phyloP scores from a whole-genome alignment of 331 rosid genomes.

The Quercus tomentella region DNA sequence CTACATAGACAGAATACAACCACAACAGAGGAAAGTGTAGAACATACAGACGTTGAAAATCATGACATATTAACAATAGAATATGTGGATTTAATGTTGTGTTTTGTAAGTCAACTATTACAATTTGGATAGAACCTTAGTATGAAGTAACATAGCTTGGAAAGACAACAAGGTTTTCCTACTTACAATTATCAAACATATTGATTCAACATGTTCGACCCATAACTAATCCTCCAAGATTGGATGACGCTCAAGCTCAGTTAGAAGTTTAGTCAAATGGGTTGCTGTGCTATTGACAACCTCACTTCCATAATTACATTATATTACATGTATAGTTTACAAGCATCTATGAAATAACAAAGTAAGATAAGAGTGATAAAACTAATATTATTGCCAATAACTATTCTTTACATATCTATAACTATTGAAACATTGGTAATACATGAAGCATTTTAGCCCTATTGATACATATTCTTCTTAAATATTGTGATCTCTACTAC shows the following conservation, averaged over 20 bases:
- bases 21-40: background rate
- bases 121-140: background rate
- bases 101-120: background rate
- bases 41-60: background rate
- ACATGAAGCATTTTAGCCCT: too few species aligned
- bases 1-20: background rate
- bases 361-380: too few species aligned
- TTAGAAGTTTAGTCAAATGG: constrained; percentile 2
- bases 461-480: too few species aligned
- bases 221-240: constrained; percentile 17
- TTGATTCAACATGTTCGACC: background rate
- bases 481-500: too few species aligned
- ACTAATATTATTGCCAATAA: too few species aligned
- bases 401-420: too few species aligned
- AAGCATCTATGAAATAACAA: too few species aligned
- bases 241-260: constrained; percentile 11
- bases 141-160: constrained; percentile 12
- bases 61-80: background rate
- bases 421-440: too few species aligned
- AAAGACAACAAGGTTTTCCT: constrained; percentile 17
- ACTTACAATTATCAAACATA: constrained; percentile 22
- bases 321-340: too few species aligned
- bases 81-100: background rate
- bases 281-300: background rate
- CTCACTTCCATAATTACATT: background rate